phyloP scores from a whole-genome alignment of 2,329 filamentous ascomycete species.

The Cladophialophora immunda region DNA sequence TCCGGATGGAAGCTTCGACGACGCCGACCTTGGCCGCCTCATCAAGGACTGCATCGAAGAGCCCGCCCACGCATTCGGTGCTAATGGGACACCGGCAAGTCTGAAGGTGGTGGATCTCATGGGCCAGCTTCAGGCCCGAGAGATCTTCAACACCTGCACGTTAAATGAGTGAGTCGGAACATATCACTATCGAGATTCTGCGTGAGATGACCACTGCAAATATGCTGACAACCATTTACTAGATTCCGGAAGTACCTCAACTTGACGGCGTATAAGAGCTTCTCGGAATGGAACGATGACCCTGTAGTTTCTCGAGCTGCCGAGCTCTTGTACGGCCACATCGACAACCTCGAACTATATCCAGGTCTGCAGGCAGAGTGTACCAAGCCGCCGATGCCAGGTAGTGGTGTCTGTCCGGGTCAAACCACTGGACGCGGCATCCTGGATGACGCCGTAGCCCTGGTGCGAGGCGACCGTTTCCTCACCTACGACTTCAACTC shows the following conservation, averaged over 20 bases:
- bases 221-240: conserved; percentile 6
- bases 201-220: neutral
- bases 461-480: conserved; percentile 57
- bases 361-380: conserved; percentile 61
- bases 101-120: conserved; percentile 59
- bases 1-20: conserved; percentile 53
- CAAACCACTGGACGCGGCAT: conserved; percentile 58
- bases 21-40: conserved; percentile 55
- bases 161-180: conserved; percentile 55
- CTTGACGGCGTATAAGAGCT: conserved; percentile 48
- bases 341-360: conserved; percentile 60
- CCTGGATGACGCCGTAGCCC: conserved; percentile 58
- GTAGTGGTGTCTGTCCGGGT: conserved; percentile 56
- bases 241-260: conserved; percentile 46
- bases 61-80: conserved; percentile 61
- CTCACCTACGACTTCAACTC: conserved; percentile 60
- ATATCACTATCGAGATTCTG: conserved; percentile 30
- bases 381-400: conserved; percentile 59
- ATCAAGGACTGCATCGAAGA: conserved; percentile 59
- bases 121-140: conserved; percentile 57
- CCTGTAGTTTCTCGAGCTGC: conserved; percentile 48
- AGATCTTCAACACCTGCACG: conserved; percentile 60
- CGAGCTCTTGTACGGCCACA: conserved; percentile 53
- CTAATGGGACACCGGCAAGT: conserved; percentile 58
- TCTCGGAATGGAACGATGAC: conserved; percentile 48